phyloP scores from a whole-genome alignment of 2,329 filamentous ascomycete species.

The Sclerotiophoma versabilis region DNA sequence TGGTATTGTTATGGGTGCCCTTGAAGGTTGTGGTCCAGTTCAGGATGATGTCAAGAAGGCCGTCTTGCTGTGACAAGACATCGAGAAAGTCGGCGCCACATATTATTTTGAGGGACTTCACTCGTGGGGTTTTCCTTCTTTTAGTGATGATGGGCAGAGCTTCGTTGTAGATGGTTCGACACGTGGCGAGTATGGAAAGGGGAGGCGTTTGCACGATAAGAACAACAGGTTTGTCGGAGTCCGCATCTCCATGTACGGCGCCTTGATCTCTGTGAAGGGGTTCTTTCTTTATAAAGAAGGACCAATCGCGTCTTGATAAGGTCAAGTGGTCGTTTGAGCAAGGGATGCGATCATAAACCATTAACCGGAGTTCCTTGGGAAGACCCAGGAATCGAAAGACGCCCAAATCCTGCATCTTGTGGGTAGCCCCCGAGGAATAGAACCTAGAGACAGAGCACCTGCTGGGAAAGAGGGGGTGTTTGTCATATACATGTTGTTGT shows the following conservation, averaged over 20 bases:
- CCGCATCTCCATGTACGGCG: slow-evolving; percentile 9
- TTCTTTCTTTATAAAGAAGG: slow-evolving; percentile 12
- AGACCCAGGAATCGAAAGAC: slow-evolving; percentile 15
- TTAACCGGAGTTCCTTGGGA: slow-evolving; percentile 20
- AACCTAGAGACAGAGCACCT: neutral
- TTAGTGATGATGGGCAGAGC: slow-evolving; percentile 5
- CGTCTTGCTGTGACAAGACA: slow-evolving; percentile 10
- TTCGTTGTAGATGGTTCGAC: slow-evolving; percentile 9
- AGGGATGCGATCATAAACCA: slow-evolving; percentile 20
- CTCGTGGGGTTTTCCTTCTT: neutral
- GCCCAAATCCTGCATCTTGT: neutral
- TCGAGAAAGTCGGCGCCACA: slow-evolving; percentile 14
- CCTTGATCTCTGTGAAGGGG: slow-evolving; percentile 10
- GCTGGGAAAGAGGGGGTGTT: slow-evolving; percentile 7
- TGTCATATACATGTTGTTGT: slow-evolving; percentile 1
- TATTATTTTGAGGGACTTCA: slow-evolving; percentile 2
- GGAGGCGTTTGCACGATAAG: slow-evolving; percentile 6
- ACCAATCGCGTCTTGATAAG: slow-evolving; percentile 13
- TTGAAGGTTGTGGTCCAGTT: neutral
- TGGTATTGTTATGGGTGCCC: neutral
- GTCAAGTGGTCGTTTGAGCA: slow-evolving; percentile 8
- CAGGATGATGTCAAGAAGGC: slow-evolving; percentile 9
- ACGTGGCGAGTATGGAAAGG: slow-evolving; percentile 7
- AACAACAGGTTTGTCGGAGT: slow-evolving; percentile 2
- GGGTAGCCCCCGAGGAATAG: neutral